Evolutionary conservation across 2,329 filamentous ascomycete genomes (phyloP).

Genomic region (Helotiales sp.): DNA sequence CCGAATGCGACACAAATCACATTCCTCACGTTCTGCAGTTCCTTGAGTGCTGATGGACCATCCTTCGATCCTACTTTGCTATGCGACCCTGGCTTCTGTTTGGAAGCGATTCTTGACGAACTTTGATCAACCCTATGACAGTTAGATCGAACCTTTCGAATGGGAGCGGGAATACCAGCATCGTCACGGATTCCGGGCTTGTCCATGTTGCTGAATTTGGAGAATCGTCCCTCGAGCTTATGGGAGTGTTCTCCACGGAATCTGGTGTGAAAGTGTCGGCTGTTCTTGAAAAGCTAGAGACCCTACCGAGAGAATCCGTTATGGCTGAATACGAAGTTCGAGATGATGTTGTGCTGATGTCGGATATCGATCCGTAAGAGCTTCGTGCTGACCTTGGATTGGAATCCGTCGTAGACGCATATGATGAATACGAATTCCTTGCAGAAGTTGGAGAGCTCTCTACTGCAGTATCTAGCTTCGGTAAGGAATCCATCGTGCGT

Average conservation of each 20-base stretch:
- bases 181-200: neutral
- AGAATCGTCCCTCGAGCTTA: conserved; percentile 1
- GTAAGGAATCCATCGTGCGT: conserved; percentile 12
- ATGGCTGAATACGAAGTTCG: conserved; percentile 37
- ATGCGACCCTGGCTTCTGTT: neutral
- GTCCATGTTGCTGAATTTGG: conserved; percentile 8
- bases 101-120: neutral
- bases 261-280: conserved; percentile 12
- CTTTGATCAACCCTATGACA: conserved; percentile 4
- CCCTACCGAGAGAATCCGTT: conserved; percentile 35
- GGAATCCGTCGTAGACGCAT: neutral
- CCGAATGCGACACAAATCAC: conserved; percentile 26
- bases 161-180: neutral
- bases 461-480: conserved; percentile 17
- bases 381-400: conserved; percentile 7
- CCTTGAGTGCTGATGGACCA: conserved; percentile 13
- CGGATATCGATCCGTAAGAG: conserved; percentile 16
- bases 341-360: conserved; percentile 1
- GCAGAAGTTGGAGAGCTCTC: neutral
- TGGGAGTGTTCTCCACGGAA: conserved; percentile 4
- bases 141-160: neutral
- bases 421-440: conserved; percentile 8
- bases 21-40: conserved; percentile 18
- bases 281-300: conserved; percentile 25
- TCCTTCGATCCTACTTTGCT: conserved; percentile 15